Percentiles rank a stretch among this genome's conserved stretches.
These are phyloP conservation scores for Penicillium dipodomyicola DNA, from an alignment of 495 filamentous ascomycete species.

Conservation along the genomic window DNA sequence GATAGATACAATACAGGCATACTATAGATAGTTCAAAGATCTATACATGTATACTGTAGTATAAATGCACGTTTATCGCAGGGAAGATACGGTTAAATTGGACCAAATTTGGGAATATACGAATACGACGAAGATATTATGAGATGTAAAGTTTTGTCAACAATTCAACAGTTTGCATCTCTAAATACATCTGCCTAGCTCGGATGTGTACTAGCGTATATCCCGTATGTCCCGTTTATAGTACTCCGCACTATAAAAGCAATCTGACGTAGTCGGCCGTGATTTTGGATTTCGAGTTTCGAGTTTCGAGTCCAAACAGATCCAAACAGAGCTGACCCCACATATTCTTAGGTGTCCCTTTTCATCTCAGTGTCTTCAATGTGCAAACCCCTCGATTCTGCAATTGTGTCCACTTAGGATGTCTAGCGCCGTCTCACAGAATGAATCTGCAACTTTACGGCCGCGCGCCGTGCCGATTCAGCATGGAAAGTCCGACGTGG, in stretches of 20 bases:
- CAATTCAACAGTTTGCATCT: background rate
- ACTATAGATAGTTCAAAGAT: too few relatives aligned
- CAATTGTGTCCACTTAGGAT: constrained; percentile 27
- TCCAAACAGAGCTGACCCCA: background rate
- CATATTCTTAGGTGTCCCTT: background rate
- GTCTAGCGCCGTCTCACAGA: constrained; percentile 36
- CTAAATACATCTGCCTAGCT: constrained; percentile 5
- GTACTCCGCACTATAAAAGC: background rate
- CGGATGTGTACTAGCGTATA: background rate
- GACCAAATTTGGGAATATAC: background rate
- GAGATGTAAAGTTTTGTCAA: background rate
- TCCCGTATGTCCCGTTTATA: background rate
- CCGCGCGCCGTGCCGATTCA: constrained; percentile 31
- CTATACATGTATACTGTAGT: too few relatives aligned
- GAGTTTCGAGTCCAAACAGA: constrained; percentile 10
- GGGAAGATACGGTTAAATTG: background rate
- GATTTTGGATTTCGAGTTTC: constrained; percentile 4
- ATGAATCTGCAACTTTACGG: constrained; percentile 32
- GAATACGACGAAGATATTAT: background rate
- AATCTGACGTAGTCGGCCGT: constrained; percentile 10
- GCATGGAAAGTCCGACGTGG: constrained; percentile 25
- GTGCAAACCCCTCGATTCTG: constrained; percentile 18
- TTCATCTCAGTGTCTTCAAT: constrained; percentile 18
- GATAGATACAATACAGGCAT: background rate
- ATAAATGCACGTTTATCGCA: background rate